Percentiles rank a stretch among this genome's conserved stretches.
Conservation (phyloP, 2,329 filamentous ascomycete genomes). For the Fusarium abutilonis region DNA sequence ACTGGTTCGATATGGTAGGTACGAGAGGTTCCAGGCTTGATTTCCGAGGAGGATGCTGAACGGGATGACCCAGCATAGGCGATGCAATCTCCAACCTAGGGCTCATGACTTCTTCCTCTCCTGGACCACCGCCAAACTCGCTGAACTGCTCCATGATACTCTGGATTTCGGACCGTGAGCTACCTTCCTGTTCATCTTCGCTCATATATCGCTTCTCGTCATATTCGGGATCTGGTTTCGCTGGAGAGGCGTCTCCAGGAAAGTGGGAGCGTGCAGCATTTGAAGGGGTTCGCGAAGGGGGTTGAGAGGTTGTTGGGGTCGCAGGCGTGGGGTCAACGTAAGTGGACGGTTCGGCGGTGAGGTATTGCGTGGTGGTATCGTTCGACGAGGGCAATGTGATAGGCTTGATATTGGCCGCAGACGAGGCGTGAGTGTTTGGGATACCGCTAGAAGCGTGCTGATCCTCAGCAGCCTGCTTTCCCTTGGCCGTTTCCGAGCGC, state of each 20-base stretch:
- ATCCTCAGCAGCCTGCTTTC: conserved; percentile 41
- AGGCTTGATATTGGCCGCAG: conserved; percentile 61
- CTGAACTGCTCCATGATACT: conserved; percentile 98
- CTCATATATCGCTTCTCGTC: conserved; percentile 67
- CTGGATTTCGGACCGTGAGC: conserved; percentile 87
- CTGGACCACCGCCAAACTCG: conserved; percentile 75
- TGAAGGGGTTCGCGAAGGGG: conserved; percentile 68
- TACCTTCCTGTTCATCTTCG: conserved; percentile 73
- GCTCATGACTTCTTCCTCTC: conserved; percentile 89
- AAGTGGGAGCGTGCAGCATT: conserved; percentile 60
- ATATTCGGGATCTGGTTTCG: conserved; percentile 62
- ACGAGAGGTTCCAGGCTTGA: conserved; percentile 84
- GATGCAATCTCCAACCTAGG: conserved; percentile 85
- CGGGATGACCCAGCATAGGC: conserved; percentile 73
- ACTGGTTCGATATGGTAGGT: conserved; percentile 59
- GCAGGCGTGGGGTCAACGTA: conserved; percentile 69
- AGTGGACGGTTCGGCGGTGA: conserved; percentile 58
- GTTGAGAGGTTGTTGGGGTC: conserved; percentile 64
- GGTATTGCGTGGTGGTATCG: conserved; percentile 54
- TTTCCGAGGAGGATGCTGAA: conserved; percentile 80
- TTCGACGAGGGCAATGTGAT: conserved; percentile 51
- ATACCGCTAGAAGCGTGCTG: conserved; percentile 21
- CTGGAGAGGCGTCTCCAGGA: conserved; percentile 60
- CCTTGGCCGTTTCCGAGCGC: conserved; percentile 33
- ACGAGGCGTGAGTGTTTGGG: conserved; percentile 55